Percentiles rank a stretch among this genome's conserved stretches.
Evolutionary conservation across 257 asterid species (phyloP).

Genomic region (Buddleja alternifolia): DNA sequence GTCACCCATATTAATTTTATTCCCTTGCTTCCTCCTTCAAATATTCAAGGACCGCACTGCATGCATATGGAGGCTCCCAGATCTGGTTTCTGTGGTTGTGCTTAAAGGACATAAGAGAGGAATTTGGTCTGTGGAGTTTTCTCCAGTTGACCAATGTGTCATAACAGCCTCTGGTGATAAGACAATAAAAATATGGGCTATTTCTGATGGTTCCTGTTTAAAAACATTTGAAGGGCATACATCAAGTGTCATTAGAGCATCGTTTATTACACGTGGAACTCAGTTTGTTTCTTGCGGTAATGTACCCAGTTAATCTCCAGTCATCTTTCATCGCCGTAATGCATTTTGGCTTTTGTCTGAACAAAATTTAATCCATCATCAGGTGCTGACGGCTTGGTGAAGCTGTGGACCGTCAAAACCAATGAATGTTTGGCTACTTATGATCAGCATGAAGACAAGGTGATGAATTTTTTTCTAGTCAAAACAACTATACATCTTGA

Average conservation of each 20-base stretch:
- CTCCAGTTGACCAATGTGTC: conserved; percentile 97
- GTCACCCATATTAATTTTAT: conserved; percentile 16
- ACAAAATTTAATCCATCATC: conserved; percentile 25
- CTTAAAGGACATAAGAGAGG: conserved; percentile 97
- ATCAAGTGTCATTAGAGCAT: conserved; percentile 86
- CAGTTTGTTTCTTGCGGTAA: conserved; percentile 94
- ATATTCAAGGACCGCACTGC: conserved; percentile 93
- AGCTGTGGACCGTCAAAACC: conserved; percentile 93
- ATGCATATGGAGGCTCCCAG: conserved; percentile 91
- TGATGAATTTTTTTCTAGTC: conserved; percentile 31
- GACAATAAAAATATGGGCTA: conserved; percentile 91
- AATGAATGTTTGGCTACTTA: conserved; percentile 95
- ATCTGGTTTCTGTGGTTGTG: conserved; percentile 70
- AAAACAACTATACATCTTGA: neutral
- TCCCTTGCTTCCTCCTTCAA: conserved; percentile 26
- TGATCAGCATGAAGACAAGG: conserved; percentile 97
- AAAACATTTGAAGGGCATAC: conserved; percentile 97
- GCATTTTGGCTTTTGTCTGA: conserved; percentile 23
- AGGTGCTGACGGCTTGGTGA: conserved; percentile 98
- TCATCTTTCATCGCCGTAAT: conserved; percentile 4
- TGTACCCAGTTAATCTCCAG: conserved; percentile 21
- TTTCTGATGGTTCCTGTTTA: conserved; percentile 89
- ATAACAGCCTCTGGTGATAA: conserved; percentile 96
- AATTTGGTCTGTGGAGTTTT: conserved; percentile 97
- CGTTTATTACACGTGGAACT: conserved; percentile 87